Conservation (phyloP, 2,329 filamentous ascomycete genomes). For the Venturia nashicola region DNA sequence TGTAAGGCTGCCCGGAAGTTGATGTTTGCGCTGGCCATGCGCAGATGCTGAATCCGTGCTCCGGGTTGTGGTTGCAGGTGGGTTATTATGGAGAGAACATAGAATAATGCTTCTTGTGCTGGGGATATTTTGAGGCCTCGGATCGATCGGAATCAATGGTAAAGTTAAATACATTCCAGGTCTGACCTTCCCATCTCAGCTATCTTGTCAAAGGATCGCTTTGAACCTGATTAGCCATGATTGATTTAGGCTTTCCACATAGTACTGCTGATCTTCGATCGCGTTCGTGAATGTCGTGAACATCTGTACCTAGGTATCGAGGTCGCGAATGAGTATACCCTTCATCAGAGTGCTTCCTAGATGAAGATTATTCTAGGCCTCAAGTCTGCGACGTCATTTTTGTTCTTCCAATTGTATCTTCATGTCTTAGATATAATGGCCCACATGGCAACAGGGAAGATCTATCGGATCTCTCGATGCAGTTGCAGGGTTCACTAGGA, state of each 20-base stretch:
- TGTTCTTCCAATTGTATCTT: not conserved
- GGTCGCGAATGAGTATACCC: not conserved
- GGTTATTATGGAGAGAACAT: not conserved
- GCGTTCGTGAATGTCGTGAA: not conserved
- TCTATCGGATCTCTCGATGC: not conserved
- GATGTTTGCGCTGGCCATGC: not conserved
- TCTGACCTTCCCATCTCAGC: too few relatives aligned
- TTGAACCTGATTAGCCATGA: too few relatives aligned
- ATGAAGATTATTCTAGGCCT: too few relatives aligned
- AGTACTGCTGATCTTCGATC: not conserved
- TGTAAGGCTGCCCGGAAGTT: not conserved
- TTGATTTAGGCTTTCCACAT: not conserved
- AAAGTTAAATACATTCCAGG: too few relatives aligned
- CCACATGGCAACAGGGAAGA: not conserved
- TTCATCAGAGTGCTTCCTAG: too few relatives aligned
- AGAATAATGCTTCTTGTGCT: too few relatives aligned
- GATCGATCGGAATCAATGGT: too few relatives aligned
- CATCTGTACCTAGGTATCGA: not conserved
- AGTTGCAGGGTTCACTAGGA: not conserved
- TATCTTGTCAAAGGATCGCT: too few relatives aligned
- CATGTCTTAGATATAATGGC: not conserved
- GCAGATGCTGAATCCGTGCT: not conserved
- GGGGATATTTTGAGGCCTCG: too few relatives aligned
- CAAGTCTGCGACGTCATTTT: too few relatives aligned
- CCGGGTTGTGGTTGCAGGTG: too few relatives aligned